Conservation (phyloP, 768 basidiomycete species). For the Glaciozyma antarctica region DNA sequence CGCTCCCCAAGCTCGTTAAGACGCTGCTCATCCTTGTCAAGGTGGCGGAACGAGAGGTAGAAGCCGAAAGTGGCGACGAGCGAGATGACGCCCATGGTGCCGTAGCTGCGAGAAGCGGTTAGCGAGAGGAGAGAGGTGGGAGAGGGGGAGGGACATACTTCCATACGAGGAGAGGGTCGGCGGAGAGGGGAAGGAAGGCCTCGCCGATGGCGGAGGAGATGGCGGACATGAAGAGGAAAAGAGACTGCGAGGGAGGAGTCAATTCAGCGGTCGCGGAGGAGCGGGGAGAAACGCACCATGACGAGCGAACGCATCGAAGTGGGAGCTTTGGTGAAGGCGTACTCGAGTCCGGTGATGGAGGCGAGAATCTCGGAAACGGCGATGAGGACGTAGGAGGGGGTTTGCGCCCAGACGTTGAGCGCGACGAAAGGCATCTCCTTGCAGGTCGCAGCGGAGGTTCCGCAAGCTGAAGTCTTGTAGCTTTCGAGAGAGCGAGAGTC, state of each 20-base stretch:
- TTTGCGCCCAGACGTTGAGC: constrained; percentile 38
- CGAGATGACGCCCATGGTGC: too few species aligned
- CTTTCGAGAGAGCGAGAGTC: neutral
- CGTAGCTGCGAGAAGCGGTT: too few species aligned
- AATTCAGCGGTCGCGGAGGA: constrained; percentile 44
- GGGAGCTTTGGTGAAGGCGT: constrained; percentile 80
- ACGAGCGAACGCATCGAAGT: neutral
- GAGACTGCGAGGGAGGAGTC: constrained; percentile 72
- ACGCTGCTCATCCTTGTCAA: too few species aligned
- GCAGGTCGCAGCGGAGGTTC: constrained; percentile 34
- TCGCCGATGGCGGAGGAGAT: constrained; percentile 40
- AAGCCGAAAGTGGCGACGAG: too few species aligned
- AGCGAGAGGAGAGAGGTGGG: too few species aligned
- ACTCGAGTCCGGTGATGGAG: constrained; percentile 59
- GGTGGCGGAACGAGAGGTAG: too few species aligned
- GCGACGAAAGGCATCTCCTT: constrained; percentile 18
- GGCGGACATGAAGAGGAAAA: constrained; percentile 51
- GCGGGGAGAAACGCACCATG: neutral
- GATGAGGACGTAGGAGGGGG: constrained; percentile 36
- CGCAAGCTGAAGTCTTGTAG: constrained; percentile 31
- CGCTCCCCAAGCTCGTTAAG: too few species aligned
- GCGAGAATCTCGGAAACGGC: constrained; percentile 56
- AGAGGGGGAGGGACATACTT: constrained; percentile 2
- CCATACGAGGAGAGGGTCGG: constrained; percentile 60
- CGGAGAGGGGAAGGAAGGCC: constrained; percentile 51